These are phyloP conservation scores for Xylaria palmicola DNA, from an alignment of 495 filamentous ascomycete species.

Conservation along the genomic window DNA sequence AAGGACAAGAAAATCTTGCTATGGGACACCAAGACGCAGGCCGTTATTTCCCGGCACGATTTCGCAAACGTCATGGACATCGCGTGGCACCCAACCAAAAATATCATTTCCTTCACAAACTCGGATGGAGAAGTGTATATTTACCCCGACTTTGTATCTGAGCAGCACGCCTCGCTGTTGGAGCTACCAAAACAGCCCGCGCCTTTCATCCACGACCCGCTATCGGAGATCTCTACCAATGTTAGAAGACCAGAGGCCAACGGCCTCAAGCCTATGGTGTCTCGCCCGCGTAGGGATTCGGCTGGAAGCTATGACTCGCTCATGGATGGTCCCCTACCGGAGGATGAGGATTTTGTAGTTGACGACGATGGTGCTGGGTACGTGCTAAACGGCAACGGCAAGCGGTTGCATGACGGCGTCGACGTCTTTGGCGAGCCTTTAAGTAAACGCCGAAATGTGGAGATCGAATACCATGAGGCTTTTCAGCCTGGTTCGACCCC, in stretches of 20 bases:
- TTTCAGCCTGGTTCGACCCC: conserved; percentile 95
- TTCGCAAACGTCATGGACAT: conserved; percentile 80
- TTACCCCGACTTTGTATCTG: conserved; percentile 72
- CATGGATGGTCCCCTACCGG: conserved; percentile 43
- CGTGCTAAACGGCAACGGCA: conserved; percentile 65
- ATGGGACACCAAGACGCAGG: conserved; percentile 89
- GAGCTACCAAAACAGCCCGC: conserved; percentile 62
- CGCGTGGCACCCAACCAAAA: conserved; percentile 86
- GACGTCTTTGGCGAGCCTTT: conserved; percentile 35
- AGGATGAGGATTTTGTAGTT: conserved; percentile 78
- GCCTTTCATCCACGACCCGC: conserved; percentile 80
- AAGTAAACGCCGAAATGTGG: conserved; percentile 47
- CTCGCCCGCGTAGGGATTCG: conserved; percentile 40
- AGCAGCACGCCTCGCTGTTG: conserved; percentile 61
- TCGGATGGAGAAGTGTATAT: conserved; percentile 91
- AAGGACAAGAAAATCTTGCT: conserved; percentile 80
- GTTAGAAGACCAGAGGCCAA: conserved; percentile 54
- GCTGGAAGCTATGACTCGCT: conserved; percentile 53
- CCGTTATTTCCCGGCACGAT: conserved; percentile 66
- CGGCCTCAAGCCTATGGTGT: conserved; percentile 53
- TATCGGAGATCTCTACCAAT: conserved; percentile 70
- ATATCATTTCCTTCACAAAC: conserved; percentile 85
- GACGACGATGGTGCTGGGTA: conserved; percentile 97
- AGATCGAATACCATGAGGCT: conserved; percentile 72
- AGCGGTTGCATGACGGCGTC: conserved; percentile 59